A percentile compares a stretch with the other conserved stretches of the same genome.
These are phyloP conservation scores for Picochlorum sp. DNA, from an alignment of 139 green algal species.

Conservation along the genomic window DNA sequence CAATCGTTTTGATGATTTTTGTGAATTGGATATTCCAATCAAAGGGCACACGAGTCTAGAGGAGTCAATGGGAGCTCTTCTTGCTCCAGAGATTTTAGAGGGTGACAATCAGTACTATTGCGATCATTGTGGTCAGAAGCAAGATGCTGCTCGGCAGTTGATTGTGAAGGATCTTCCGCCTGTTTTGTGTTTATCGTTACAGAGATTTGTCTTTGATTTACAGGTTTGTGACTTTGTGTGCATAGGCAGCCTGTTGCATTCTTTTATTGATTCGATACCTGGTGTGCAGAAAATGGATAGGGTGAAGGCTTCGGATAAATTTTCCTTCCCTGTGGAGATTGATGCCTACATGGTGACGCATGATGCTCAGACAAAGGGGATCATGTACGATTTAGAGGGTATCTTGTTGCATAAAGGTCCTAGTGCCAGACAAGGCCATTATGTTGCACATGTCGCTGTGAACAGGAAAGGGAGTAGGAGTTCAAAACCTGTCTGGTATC, in stretches of 20 bases:
- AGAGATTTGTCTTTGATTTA: constrained; percentile 87
- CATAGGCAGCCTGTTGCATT: too few species aligned
- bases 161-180: constrained; percentile 61
- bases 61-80: constrained; percentile 35
- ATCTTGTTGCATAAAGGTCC: constrained; percentile 82
- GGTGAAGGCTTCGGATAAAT: constrained; percentile 71
- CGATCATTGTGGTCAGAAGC: constrained; percentile 56
- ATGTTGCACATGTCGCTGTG: constrained; percentile 40
- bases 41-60: constrained; percentile 31
- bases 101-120: constrained; percentile 82
- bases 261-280: constrained; percentile 2
- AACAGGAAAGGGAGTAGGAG: constrained; percentile 16
- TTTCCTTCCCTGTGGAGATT: constrained; percentile 65
- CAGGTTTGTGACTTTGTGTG: neutral
- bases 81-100: constrained; percentile 57
- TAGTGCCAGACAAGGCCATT: constrained; percentile 70
- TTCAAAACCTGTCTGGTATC: constrained; percentile 57
- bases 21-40: constrained; percentile 79
- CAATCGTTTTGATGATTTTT: constrained; percentile 51
- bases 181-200: constrained; percentile 73
- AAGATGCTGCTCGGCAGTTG: constrained; percentile 61
- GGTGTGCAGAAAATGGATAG: constrained; percentile 51
- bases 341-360: neutral
- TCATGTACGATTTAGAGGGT: constrained; percentile 56
- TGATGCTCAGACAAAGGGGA: neutral